Evolutionary conservation across 768 basidiomycete species (phyloP), one percentile per base, ranked within the genome.

Genomic region (Porpolomopsis calyptriformis): DNA sequence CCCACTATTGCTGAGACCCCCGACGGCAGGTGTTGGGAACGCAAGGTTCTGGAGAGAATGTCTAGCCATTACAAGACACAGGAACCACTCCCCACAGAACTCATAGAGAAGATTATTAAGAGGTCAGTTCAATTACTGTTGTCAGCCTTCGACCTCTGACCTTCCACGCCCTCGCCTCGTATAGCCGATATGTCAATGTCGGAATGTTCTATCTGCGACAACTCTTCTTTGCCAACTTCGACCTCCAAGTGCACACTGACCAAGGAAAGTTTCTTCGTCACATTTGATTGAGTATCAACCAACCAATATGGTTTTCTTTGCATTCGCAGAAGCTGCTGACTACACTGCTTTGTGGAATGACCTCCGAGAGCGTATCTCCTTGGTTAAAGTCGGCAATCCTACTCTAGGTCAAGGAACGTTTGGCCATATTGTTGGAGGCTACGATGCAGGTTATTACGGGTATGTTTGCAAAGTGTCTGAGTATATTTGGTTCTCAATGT

Each of bases 161-260:
- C 10, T 27, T 35, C 11, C n/a, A n/a, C n/a, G n/a, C 33, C 18
- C 25, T 48, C 24, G 23, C 4, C 18, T 14, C 18, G n/a, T 11
- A 20, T 46, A 80, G 78, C 52, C 79, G 80, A 51, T 87, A 88
- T 49, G 82, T 85, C 49, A 88, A 90, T 47, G 75, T 85, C 33
- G 90, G 89, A 7, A 63, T 92, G 25, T 85, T 79, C 62, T 85
- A 84, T 62, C 72, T 88, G 9, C 78, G 85, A 22, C 89, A 92
- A 58, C 65, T 91, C 4, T 91, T 89, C 73, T 88, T 87, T 55
- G 86, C 80, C 49, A 78, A 77, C 54, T 86, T 78, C 52, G 85
- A 88, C 60, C 71, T 85, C 55, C 76, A 79, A 56, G 77, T 86
- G 6, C 85, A 85, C 61, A 81, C 77, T 1, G 76, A 78, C 52